Conservation (phyloP, 768 basidiomycete species). For the Hypholoma sublateritium region DNA sequence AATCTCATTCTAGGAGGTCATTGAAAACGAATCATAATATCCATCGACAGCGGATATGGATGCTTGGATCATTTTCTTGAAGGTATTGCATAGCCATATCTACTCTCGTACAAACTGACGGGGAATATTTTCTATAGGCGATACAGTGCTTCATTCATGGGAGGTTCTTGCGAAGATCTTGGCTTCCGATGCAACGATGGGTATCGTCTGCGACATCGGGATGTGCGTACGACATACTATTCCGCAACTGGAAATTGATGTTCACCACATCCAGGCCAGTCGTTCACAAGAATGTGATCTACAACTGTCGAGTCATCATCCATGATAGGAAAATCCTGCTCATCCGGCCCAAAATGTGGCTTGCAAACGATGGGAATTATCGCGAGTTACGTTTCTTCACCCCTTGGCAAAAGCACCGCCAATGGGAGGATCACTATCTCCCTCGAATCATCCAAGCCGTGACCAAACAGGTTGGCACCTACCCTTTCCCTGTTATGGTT, state of each 20-base stretch:
- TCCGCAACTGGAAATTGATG: no score
- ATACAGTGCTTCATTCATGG: conserved; percentile 96
- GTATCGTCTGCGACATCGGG: conserved; percentile 95
- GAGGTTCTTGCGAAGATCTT: conserved; percentile 94
- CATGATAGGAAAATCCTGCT: conserved; percentile 85
- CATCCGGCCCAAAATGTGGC: conserved; percentile 99
- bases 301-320: conserved; percentile 93
- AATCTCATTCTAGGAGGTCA: neutral
- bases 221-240: conserved; percentile 59
- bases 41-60: conserved; percentile 80
- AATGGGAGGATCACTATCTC: conserved; percentile 90
- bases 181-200: conserved; percentile 70
- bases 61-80: conserved; percentile 98
- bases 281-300: conserved; percentile 96
- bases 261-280: conserved; percentile 68
- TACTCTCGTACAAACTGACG: neutral
- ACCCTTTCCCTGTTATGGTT: neutral
- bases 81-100: conserved; percentile 48
- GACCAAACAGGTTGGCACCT: conserved; percentile 72
- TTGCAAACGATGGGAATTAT: conserved; percentile 98
- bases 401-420: conserved; percentile 88
- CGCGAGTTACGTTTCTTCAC: conserved; percentile 89
- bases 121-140: conserved; percentile 52
- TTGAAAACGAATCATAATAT: neutral
- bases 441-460: conserved; percentile 87